Base-by-base conservation (phyloP, 257 asterid genomes). In the Lantana camara region DNA sequence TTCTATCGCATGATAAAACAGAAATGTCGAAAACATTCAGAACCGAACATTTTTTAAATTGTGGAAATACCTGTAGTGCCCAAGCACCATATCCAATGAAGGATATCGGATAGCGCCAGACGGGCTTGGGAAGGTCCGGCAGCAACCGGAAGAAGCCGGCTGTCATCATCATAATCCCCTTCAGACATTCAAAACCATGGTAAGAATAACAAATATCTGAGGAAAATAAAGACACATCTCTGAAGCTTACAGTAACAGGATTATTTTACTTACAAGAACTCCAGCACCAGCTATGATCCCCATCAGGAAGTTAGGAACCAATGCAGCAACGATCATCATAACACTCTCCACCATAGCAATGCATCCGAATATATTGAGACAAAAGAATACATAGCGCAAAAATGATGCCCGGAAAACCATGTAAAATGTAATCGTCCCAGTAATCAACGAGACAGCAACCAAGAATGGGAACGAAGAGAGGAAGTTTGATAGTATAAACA, bases 161-260 rank as follows among this genome's bases (percentile, higher is more conserved):
- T 0, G 99, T 88, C 90, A 90, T 78, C 99, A 94, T 90, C 99
- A 94, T 94, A 73, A 94, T 90, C 45, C 99, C 99, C 99, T 94
- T 52, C 23, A 71, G 9, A 24, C 24, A 52, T 11, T 14, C 34
- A 63, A 38, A 42, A 13, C 9, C 14, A 41, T 34, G 30, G 21
- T 32, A 14, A 53, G 47, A 16, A 20, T n/a, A 21, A 23, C 10
- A 21, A 40, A 54, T 44, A 23, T 51, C 11, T 9, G 1, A 10
- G 37, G 17, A 29, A 42, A 11, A 48, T 17, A n/a, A 29, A 19
- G 0, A 29, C 14, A 22, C 3, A 30, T 63, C 9, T 41, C 9
- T 7, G 14, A 53, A 48, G 57, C 10, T 67, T 59, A 37, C 38
- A 17, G n/a, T 4, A 9, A 32, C 20, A 22, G 47, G 57, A 32